Base-by-base conservation (phyloP, 2,329 filamentous ascomycete genomes). In the Trichoderma polysporum region DNA sequence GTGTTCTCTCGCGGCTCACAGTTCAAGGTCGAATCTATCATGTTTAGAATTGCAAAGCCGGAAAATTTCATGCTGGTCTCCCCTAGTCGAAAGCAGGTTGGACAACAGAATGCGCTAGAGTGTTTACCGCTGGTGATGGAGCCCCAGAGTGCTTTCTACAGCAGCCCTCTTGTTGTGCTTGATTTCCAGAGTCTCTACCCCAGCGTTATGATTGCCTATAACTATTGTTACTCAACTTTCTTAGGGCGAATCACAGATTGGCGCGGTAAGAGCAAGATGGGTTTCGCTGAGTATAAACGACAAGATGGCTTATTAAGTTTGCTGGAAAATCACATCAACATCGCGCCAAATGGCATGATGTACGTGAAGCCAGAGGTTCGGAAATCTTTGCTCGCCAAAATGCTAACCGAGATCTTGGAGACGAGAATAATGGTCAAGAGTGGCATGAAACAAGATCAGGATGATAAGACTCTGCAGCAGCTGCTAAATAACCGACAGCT, bases 161-260 rank as follows among this genome's bases (percentile, higher is more conserved):
- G 84, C 66, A 95, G 92, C 69, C 95, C 95, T 0, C 77, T 99
- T 0, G 76, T 99, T 3, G 95, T 99, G 0, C 83, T 99, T 7
- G 95, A 99, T 78, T 99, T 99, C 70, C 94, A 98, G 75, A 97
- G 93, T 68, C 81, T 99, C 56, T 99, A 99, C 71, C 95, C 95
- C 0, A 97, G 94, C 77, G 90, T 98, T 68, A 97, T 99, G 93
- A 98, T 99, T 75, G 95, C 95, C 0, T 98, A 99, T 81, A 99
- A 99, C 74, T 95, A 97, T 76, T 99, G 95, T 80, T 99, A 99
- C 76, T 98, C 95, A 0, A 99, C 95, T 0, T 99, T 94, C 72
- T 84, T 98, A 0, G 95, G 95, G 0, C 88, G 95, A 33, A 89
- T 97, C 45, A 87, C 89, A 31, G 88, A 89, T 72, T 97, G 94